These are phyloP conservation scores for Rhizophlyctis rosea DNA, from an alignment of 192 early-diverging fungal species.

Conservation along the genomic window DNA sequence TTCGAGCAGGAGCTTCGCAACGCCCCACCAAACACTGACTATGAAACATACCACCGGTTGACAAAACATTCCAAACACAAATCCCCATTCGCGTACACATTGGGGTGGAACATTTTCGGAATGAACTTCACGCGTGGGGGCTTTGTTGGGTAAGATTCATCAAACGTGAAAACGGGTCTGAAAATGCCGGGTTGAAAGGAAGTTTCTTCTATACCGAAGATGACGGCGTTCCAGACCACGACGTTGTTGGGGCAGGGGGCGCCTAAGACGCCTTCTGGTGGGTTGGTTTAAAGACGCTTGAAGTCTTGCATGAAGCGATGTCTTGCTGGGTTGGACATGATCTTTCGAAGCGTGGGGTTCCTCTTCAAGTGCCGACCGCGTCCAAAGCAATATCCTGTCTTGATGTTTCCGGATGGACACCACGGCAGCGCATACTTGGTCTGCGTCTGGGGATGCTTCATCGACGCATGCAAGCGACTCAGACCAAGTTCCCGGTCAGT, in stretches of 20 bases:
- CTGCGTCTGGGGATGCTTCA: slow-evolving; percentile 72
- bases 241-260: slow-evolving; percentile 92
- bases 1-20: too few species aligned
- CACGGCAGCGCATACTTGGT: slow-evolving; percentile 86
- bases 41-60: slow-evolving; percentile 69
- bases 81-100: slow-evolving; percentile 91
- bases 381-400: slow-evolving; percentile 86
- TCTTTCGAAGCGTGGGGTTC: too few species aligned
- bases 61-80: slow-evolving; percentile 93
- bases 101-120: slow-evolving; percentile 95
- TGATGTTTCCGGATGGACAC: slow-evolving; percentile 78
- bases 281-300: slow-evolving; percentile 86
- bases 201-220: slow-evolving; percentile 85
- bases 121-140: slow-evolving; percentile 89
- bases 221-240: slow-evolving; percentile 95
- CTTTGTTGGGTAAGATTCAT: slow-evolving; percentile 95
- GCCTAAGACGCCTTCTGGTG: slow-evolving; percentile 78
- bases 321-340: slow-evolving; percentile 90
- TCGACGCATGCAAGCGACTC: slow-evolving; percentile 86
- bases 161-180: slow-evolving; percentile 84
- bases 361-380: slow-evolving; percentile 20
- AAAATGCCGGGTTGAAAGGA: slow-evolving; percentile 93
- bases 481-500: neutral
- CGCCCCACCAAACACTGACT: too few species aligned
- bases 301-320: slow-evolving; percentile 94